Percentiles rank a stretch among this genome's conserved stretches.
Evolutionary conservation across 768 basidiomycete species (phyloP).

Genomic region (Cantharellus cinnabarinus): DNA sequence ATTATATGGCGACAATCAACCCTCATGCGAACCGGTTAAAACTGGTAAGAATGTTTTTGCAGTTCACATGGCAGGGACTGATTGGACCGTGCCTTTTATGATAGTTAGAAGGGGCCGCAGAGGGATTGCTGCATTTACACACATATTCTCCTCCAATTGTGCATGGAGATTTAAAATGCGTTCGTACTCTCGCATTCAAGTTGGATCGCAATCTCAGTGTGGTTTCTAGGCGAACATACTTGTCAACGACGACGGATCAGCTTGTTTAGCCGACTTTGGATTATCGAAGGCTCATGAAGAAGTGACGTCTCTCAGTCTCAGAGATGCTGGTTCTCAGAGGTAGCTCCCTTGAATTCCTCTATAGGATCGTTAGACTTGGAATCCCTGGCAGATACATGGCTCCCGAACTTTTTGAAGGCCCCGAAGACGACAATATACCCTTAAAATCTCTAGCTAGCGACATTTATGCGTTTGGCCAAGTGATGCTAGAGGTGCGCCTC

Average conservation of each 20-base stretch:
- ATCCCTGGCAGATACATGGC: neutral
- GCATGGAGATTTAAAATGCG: conserved; percentile 10
- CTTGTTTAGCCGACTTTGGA: conserved; percentile 1
- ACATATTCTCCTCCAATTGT: conserved; percentile 6
- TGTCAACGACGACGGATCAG: neutral
- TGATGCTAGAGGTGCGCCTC: neutral
- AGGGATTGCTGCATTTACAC: conserved; percentile 9
- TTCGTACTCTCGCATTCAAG: conserved; percentile 1
- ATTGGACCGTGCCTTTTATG: neutral
- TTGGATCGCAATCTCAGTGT: neutral
- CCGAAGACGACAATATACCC: neutral
- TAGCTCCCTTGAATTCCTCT: neutral
- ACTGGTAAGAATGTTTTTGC: neutral
- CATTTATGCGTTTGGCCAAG: neutral
- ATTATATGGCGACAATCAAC: neutral
- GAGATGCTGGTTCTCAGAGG: neutral
- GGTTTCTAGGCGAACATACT: neutral
- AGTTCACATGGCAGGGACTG: neutral
- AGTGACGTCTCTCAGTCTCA: neutral
- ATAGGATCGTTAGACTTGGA: neutral
- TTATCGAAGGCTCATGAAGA: neutral
- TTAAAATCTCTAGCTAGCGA: neutral
- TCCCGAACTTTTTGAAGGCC: neutral
- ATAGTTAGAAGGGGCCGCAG: conserved; percentile 5
- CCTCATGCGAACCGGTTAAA: conserved; percentile 1